These are phyloP conservation scores for Vinca major DNA, from an alignment of 305 asterid species.

Conservation along the genomic window DNA sequence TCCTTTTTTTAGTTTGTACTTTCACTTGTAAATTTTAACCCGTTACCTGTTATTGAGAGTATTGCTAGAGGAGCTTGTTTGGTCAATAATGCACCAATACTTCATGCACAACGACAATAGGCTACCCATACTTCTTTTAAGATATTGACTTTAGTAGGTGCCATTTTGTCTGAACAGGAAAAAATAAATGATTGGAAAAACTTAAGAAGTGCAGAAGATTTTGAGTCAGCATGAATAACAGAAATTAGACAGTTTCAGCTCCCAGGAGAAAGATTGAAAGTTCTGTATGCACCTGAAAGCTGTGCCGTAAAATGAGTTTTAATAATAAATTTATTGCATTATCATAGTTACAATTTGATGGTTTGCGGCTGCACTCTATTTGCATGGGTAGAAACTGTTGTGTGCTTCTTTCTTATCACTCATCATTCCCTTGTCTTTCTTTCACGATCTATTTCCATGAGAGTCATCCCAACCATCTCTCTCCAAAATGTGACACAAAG, in stretches of 20 bases:
- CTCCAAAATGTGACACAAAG: background rate
- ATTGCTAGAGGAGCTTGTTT: background rate
- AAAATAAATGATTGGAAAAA: background rate
- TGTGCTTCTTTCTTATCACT: background rate
- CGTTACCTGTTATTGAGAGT: background rate
- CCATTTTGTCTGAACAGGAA: too few relatives aligned
- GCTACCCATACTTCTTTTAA: background rate
- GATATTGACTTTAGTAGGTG: background rate
- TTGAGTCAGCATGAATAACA: background rate
- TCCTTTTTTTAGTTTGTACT: background rate
- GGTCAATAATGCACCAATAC: background rate
- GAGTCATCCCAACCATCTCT: background rate
- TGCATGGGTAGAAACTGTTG: background rate
- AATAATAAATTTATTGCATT: background rate
- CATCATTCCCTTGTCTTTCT: background rate
- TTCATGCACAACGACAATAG: background rate
- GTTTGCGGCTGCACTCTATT: background rate
- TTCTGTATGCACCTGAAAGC: background rate
- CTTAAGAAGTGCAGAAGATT: background rate
- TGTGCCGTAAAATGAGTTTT: background rate
- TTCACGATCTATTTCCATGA: background rate
- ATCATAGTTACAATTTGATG: background rate
- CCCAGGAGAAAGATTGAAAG: background rate
- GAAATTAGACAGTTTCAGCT: conserved; percentile 1
- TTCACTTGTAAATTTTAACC: background rate